Evolutionary conservation across 768 basidiomycete species (phyloP), one percentile per base, ranked within the genome.

Genomic region (Nidularia sp.): DNA sequence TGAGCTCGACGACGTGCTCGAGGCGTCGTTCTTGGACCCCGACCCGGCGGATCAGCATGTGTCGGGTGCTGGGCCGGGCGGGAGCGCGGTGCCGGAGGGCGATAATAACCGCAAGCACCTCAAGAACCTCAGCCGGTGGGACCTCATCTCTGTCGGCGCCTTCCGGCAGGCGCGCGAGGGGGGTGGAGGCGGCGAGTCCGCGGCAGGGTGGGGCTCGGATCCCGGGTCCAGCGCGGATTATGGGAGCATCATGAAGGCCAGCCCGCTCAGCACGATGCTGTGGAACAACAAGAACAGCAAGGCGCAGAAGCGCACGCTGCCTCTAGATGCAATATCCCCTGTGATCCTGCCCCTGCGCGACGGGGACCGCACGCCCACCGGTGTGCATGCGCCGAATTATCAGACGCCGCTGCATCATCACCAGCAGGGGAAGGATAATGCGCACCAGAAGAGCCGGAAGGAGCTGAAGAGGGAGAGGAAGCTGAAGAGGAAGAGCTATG

Each of bases 1-100:
- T 43, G 77, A 80, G 54, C 75, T 92, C 18, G 81, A 88, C 58
- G 90, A 92, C 58, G 88, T 92, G 13, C 73, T 92, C 34, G 87
- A 92, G 52, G 75, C 84, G 0, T 84, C 89, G 0, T 81, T 87
- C 66, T 70, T 90, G 15, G 84, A 83, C 57, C 75, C 78, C 0
- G 85, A 85, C 56, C 75, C 71, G 13, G 7, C 36, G 34, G 34
- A 25, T 25, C 9, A 35, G 29, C 36, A 34, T 31, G 49, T 50
- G n/a, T 41, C 49, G 12, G 25, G 44, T 22, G 9, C 44, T 9
- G 29, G 7, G 15, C 2, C 12, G 8, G 35, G 25, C 34, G 15
- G 34, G 12, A 5, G 44, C 44, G 9, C 44, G 9, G 29, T 25
- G 15, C 12, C 12, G 8, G 35, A 69, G 29, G 68, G 58, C 44